Conservation (phyloP, 352 stramenopile genomes). For the Elongisporangium anandrum region DNA sequence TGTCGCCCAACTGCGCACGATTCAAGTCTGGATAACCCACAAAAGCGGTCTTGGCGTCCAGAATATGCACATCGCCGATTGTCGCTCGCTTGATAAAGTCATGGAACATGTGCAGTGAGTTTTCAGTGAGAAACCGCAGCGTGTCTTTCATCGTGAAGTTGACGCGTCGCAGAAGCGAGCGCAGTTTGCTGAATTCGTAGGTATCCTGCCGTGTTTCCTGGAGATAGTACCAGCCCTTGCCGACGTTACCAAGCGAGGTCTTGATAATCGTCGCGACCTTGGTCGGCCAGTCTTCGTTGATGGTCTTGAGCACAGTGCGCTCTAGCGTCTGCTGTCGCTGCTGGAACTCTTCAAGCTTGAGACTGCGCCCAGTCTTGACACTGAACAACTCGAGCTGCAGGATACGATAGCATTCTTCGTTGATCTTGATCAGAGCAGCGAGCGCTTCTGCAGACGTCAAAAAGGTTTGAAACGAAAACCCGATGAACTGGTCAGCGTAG, state of each 20-base stretch:
- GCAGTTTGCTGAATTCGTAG: constrained; percentile 86
- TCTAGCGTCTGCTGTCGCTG: constrained; percentile 76
- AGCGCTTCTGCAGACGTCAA: constrained; percentile 75
- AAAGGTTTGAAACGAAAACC: constrained; percentile 86
- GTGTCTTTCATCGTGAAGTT: constrained; percentile 86
- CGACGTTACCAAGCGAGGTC: constrained; percentile 61
- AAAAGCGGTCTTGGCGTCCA: constrained; percentile 68
- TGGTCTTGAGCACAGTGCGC: constrained; percentile 62
- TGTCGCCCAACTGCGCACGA: constrained; percentile 49
- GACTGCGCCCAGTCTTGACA: constrained; percentile 62
- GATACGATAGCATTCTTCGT: constrained; percentile 81
- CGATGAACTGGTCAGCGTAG: constrained; percentile 85
- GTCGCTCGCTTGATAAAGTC: constrained; percentile 58
- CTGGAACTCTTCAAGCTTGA: constrained; percentile 86
- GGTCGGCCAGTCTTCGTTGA: constrained; percentile 79
- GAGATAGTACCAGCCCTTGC: constrained; percentile 85
- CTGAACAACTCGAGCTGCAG: constrained; percentile 79
- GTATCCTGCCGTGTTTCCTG: constrained; percentile 81
- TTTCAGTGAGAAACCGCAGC: constrained; percentile 61
- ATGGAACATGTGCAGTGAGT: constrained; percentile 72
- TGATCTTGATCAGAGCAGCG: constrained; percentile 71
- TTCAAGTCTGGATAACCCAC: constrained; percentile 65
- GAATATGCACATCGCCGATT: constrained; percentile 58
- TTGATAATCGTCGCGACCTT: constrained; percentile 73
- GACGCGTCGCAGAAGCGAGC: constrained; percentile 62